Evolutionary conservation across 2,329 filamentous ascomycete species (phyloP), one percentile per base, ranked within the genome.

Genomic region (Alternaria longipes): DNA sequence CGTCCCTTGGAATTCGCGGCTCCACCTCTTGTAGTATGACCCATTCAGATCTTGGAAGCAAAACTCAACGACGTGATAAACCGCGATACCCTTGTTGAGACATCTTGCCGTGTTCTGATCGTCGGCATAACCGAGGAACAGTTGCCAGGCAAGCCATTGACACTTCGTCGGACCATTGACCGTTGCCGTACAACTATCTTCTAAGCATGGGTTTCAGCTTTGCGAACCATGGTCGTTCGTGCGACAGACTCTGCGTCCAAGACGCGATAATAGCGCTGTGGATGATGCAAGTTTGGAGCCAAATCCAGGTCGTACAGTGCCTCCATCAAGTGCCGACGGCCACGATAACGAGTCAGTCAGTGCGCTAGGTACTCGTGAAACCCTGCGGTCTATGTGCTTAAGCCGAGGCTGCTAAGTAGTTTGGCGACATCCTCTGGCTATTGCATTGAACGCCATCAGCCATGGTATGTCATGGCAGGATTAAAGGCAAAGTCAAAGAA

Each of bases 321-420:
- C 30, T 40, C 38, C 16, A 28, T 14, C 47, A 52, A 60, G 41
- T 60, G 58, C 58, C 58, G 58, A 45, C 12, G 36, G 26, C 58
- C n/a, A 46, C 16, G 41, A 40, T 11, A 9, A 20, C 42, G 54
- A 60, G 47, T 60, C 58, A 47, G 42, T 18, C 26, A 47, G 54
- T 18, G 30, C 47, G 26, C 20, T 54, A 42, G 24, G 14, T 44
- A 40, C 22, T 58, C 47, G 55, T 45, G 54, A 53, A 58, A 52
- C 47, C 22, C 36, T 16, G 38, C 30, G 12, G 55, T 24, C 14
- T 38, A 22, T 26, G 28, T 11, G 28, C 24, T 12, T 22, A 28
- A 51, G 54, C 54, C 46, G 46, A 42, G 28, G 54, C 38, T 26
- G 12, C 16, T 22, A 7, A 16, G 7, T 28, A 41, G 16, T 18